Percentiles rank a stretch among this genome's conserved stretches.
These are phyloP conservation scores for Chlorociboria aeruginascens DNA, from an alignment of 495 filamentous ascomycete species.

Conservation along the genomic window DNA sequence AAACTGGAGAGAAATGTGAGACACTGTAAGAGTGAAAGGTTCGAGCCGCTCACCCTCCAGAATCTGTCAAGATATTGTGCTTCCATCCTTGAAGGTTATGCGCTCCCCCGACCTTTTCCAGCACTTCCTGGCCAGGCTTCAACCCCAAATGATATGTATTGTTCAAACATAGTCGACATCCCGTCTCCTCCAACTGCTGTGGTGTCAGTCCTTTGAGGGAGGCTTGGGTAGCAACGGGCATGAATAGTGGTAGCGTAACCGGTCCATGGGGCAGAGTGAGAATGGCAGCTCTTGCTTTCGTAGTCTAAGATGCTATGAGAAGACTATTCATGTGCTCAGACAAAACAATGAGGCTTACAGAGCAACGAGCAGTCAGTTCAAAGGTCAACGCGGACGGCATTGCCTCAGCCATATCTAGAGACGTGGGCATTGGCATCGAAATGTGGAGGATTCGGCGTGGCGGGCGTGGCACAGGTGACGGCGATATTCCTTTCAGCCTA, in stretches of 20 bases:
- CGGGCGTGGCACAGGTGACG: too few relatives aligned
- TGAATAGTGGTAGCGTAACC: conserved; percentile 85
- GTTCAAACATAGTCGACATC: conserved; percentile 86
- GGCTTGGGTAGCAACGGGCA: conserved; percentile 97
- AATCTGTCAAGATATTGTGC: conserved; percentile 91
- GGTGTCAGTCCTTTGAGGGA: conserved; percentile 91
- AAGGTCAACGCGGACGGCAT: conserved; percentile 73
- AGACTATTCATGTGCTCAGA: conserved; percentile 5
- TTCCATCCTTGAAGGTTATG: conserved; percentile 93
- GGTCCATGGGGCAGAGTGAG: conserved; percentile 85
- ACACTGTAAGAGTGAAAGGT: background rate
- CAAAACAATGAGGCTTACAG: conserved; percentile 39
- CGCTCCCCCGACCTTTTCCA: conserved; percentile 80
- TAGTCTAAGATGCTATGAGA: conserved; percentile 47
- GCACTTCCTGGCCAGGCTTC: conserved; percentile 80
- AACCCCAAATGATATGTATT: conserved; percentile 96
- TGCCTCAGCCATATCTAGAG: conserved; percentile 3
- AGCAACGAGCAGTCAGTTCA: conserved; percentile 72
- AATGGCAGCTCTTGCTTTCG: conserved; percentile 85
- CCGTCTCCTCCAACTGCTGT: conserved; percentile 76
- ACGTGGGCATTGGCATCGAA: background rate
- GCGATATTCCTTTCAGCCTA: too few relatives aligned
- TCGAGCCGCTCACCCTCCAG: conserved; percentile 66
- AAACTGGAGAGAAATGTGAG: conserved; percentile 45
- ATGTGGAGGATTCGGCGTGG: too few relatives aligned